phyloP scores from a whole-genome alignment of 2,329 filamentous ascomycete species.

The Emydomyces testavorans region DNA sequence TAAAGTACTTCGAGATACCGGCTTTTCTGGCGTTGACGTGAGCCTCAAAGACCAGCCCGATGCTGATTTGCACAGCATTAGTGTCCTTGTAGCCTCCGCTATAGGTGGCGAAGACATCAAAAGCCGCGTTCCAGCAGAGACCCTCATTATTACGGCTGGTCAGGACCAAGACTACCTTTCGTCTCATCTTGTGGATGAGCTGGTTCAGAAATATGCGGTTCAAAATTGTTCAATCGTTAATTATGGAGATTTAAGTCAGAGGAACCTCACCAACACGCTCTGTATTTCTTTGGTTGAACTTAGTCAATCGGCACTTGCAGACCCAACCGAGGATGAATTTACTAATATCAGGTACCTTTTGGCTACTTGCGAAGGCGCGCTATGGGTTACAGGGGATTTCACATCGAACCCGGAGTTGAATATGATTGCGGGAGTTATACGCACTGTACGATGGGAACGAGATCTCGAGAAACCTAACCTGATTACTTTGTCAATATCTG shows the following conservation, averaged over 20 bases:
- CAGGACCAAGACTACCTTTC: conserved; percentile 4
- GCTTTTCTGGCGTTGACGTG: conserved; percentile 15
- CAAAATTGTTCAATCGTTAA: conserved; percentile 15
- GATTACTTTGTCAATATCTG: conserved; percentile 19
- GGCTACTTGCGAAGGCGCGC: conserved; percentile 19
- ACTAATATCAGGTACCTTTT: conserved; percentile 22
- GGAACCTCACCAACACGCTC: conserved; percentile 17
- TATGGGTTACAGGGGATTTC: conserved; percentile 29
- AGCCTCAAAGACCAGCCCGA: conserved; percentile 11
- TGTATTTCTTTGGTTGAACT: conserved; percentile 21
- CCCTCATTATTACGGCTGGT: neutral
- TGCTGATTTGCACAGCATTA: conserved; percentile 16
- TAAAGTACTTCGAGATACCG: conserved; percentile 8
- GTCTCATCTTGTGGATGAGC: conserved; percentile 1
- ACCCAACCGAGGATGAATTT: conserved; percentile 20
- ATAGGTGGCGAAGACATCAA: conserved; percentile 1
- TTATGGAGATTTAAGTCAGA: conserved; percentile 16
- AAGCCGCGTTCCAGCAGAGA: neutral
- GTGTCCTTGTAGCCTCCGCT: conserved; percentile 17
- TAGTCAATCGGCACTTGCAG: conserved; percentile 15
- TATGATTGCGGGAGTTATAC: conserved; percentile 26
- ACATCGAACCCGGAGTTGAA: conserved; percentile 23
- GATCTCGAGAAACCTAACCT: conserved; percentile 24
- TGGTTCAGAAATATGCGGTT: conserved; percentile 7
- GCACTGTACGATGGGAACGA: conserved; percentile 27